Base-by-base conservation (phyloP, 306 rosid genomes). In the Neltuma alba region DNA sequence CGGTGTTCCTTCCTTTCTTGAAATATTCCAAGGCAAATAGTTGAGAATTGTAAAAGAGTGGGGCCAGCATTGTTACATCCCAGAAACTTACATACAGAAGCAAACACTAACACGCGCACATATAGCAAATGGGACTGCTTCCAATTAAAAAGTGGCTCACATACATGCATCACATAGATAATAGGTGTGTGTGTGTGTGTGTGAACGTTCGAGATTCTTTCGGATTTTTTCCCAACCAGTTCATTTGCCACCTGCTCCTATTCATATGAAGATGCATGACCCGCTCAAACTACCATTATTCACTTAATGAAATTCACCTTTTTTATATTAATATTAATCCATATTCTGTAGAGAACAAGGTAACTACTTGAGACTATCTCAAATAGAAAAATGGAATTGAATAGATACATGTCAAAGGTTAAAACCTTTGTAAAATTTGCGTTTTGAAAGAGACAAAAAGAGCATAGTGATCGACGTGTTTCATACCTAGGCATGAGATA, bases 141-240 rank as follows among this genome's bases (percentile, higher is more conserved):
- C 15, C 12, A 67, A n/a, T 67, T 37, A 9, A 42, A 42, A 36
- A 8, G 8, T 38, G 2, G 20, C 3, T 14, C 34, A 31, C n/a
- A 54, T 33, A n/a, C n/a, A n/a, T n/a, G n/a, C 18, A 2, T 48
- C 23, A 48, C 23, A 20, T 50, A 50, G 6, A 50, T 5, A 18
- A 50, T 18, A n/a, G n/a, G 8, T 6, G 18, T 4, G 27, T 0
- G 64, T n/a, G n/a, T n/a, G n/a, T n/a, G n/a, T 12, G 75, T 70
- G 75, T 70, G 75, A 70, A 70, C 75, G 41, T 47, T 16, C 16
- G 8, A 30, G 75, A 70, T 70, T 70, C 75, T 45, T 30, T 30
- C 21, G 40, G 54, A 28, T 11, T 18, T 38, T 68, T 7, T 25
- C 5, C 30, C 1, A n/a, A n/a, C n/a, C 5, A 12, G 0, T 40